Evolutionary conservation across 768 basidiomycete genomes (phyloP), one percentile per base, ranked within the genome.

Genomic region (Dacryopinax primogenitus): DNA sequence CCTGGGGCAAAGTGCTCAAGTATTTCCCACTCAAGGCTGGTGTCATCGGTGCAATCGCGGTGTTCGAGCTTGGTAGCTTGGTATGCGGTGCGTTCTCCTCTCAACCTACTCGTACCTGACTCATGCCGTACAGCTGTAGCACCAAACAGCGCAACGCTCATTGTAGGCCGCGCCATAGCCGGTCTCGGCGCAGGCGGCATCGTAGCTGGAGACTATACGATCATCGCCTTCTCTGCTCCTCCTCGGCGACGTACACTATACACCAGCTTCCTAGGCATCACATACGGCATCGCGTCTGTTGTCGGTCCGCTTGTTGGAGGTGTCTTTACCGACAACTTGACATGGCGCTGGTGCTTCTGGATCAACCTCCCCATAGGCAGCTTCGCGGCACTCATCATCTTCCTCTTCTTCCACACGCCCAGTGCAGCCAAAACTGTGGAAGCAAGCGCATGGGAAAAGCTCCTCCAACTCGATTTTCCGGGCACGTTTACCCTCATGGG

Each of bases 271-370:
- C 65, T 67, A 30, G 64, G 64, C 26, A 64, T 23, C 3, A 32
- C 62, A 9, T 76, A 74, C 66, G 75, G 73, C n/a, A 67, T 76
- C 37, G 72, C 74, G 7, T 71, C 70, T 18, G 70, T 77, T 36
- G 65, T 75, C 30, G 76, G 75, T 12, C 75, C 76, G 21, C 67
- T 77, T 0, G 64, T 77, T 4, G 75, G 75, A 13, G 75, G 76
- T 36, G 73, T 74, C 1, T 73, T 76, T 58, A 70, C 74, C 0
- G 76, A 77, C 67, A 71, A 73, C 58, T 70, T 74, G n/a, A 66
- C 69, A 1, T 75, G 75, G 74, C 64, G 75, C 65, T 76, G 75
- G 75, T 74, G 72, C 64, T 74, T 74, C 68, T 74, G 75, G 66
- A 76, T 76, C 65, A 77, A 76, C 64, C 68, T 74, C 35, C 69